phyloP scores from a whole-genome alignment of 129 eudicot genomes.

The Chrysanthemum seticuspe region DNA sequence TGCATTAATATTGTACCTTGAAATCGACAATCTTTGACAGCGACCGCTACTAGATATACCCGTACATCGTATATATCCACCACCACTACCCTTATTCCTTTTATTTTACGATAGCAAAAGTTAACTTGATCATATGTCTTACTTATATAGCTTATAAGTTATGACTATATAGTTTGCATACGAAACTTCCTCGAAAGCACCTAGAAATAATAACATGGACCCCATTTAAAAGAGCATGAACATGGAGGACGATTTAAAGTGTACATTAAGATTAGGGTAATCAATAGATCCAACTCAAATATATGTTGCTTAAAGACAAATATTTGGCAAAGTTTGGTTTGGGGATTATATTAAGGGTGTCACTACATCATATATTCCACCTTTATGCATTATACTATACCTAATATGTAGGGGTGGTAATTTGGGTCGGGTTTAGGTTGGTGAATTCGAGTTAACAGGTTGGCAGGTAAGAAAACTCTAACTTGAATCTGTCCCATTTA shows the following conservation, averaged over 20 bases:
- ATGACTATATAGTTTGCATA: background rate
- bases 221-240: conserved; percentile 22
- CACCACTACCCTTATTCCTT: conserved; percentile 13
- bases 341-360: conserved; percentile 32
- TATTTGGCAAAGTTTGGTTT: conserved; percentile 30
- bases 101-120: conserved; percentile 9
- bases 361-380: conserved; percentile 9
- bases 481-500: too few relatives aligned
- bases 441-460: too few relatives aligned
- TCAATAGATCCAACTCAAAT: conserved; percentile 25
- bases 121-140: background rate
- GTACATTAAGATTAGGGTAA: conserved; percentile 9
- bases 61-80: conserved; percentile 23
- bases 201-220: conserved; percentile 16
- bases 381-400: conserved; percentile 3
- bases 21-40: conserved; percentile 43
- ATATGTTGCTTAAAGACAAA: conserved; percentile 36
- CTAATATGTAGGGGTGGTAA: background rate
- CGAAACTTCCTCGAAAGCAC: background rate
- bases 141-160: too few relatives aligned
- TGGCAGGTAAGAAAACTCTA: too few relatives aligned
- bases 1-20: conserved; percentile 35
- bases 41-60: conserved; percentile 39
- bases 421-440: too few relatives aligned
- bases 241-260: conserved; percentile 27